Evolutionary conservation across 495 filamentous ascomycete genomes (phyloP).

Genomic region (Penicillium pulvis): DNA sequence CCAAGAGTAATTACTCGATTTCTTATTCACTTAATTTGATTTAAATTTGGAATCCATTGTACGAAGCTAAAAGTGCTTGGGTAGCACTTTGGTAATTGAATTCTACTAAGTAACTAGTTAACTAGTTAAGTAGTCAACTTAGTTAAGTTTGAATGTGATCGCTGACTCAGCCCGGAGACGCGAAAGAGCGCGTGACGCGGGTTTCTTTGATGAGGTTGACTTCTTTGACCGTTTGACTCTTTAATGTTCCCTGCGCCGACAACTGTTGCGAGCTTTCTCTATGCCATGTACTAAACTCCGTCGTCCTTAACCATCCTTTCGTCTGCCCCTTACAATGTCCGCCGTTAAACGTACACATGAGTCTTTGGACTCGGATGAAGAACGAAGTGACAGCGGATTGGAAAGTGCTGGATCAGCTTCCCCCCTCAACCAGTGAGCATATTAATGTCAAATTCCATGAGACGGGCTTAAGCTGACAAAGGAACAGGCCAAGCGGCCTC

Average conservation of each 20-base stretch:
- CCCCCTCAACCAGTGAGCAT: slow-evolving; percentile 46
- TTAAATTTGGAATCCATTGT: neutral
- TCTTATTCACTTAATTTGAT: neutral
- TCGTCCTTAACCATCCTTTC: neutral
- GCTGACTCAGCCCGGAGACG: slow-evolving; percentile 7
- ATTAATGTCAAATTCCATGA: neutral
- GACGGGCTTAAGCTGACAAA: slow-evolving; percentile 17
- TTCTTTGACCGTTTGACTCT: slow-evolving; percentile 5
- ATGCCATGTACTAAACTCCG: neutral
- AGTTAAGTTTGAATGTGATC: neutral
- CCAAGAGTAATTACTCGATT: neutral
- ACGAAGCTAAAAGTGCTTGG: neutral
- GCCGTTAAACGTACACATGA: slow-evolving; percentile 52
- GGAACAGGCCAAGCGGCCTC: slow-evolving; percentile 41
- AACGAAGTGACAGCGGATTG: slow-evolving; percentile 29
- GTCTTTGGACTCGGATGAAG: slow-evolving; percentile 47
- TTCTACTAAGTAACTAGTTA: too few relatives aligned
- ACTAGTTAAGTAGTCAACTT: neutral
- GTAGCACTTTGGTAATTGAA: neutral
- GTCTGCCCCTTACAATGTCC: slow-evolving; percentile 29
- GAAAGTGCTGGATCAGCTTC: slow-evolving; percentile 47
- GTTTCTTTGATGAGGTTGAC: neutral
- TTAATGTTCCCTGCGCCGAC: neutral
- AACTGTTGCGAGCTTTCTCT: neutral
- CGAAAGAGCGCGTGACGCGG: slow-evolving; percentile 10